These are phyloP conservation scores for Fragosphaeria purpurea DNA, from an alignment of 2,329 filamentous ascomycete genomes.

Conservation along the genomic window DNA sequence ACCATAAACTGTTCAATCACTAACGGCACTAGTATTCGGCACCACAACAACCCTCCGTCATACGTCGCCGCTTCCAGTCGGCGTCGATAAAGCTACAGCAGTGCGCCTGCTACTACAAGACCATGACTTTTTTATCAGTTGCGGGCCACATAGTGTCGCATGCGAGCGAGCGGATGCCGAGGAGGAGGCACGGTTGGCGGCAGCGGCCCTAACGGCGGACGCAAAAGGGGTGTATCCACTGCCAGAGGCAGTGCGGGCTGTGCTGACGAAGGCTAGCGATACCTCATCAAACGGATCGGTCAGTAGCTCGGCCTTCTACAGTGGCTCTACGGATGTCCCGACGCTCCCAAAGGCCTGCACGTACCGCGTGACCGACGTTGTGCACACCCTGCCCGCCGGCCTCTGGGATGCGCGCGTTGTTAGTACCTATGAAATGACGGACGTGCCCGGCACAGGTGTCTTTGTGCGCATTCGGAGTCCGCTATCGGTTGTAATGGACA, in stretches of 20 bases:
- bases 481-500: constrained; percentile 42
- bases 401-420: constrained; percentile 45
- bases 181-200: constrained; percentile 18
- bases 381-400: constrained; percentile 43
- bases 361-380: constrained; percentile 39
- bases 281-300: neutral
- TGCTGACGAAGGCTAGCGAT: neutral
- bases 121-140: constrained; percentile 40
- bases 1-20: no score
- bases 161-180: constrained; percentile 26
- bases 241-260: constrained; percentile 5
- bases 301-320: no score
- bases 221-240: constrained; percentile 9
- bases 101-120: constrained; percentile 41
- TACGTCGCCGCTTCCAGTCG: constrained; percentile 31
- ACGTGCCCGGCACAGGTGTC: constrained; percentile 33
- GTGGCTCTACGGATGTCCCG: no score
- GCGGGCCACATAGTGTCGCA: constrained; percentile 40
- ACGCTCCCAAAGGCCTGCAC: constrained; percentile 13
- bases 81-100: constrained; percentile 24
- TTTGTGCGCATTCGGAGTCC: constrained; percentile 43
- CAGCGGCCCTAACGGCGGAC: constrained; percentile 20
- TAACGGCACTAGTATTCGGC: constrained; percentile 23
- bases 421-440: constrained; percentile 44
- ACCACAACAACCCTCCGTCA: constrained; percentile 33